Evolutionary conservation across 305 asterid species (phyloP).

Genomic region (Fraxinus ornus): DNA sequence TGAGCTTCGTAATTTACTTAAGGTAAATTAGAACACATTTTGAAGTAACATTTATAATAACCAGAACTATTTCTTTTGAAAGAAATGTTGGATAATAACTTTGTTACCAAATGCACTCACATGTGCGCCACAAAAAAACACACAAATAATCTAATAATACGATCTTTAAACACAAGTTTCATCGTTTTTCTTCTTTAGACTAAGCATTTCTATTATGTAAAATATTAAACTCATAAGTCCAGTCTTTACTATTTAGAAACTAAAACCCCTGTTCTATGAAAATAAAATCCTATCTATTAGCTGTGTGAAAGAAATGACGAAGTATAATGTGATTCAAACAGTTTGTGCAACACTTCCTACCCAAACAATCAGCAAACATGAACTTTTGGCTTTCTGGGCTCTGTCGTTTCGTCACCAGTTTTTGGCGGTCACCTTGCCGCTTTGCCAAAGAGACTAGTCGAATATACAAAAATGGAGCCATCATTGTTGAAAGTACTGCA

Average conservation of each 20-base stretch:
- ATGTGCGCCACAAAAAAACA: too few species aligned
- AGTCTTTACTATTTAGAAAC: neutral
- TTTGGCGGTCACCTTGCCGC: slow-evolving; percentile 71
- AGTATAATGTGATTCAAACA: neutral
- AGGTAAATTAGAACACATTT: too few species aligned
- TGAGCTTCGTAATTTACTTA: too few species aligned
- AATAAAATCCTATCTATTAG: neutral
- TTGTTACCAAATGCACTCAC: too few species aligned
- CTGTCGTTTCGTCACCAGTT: slow-evolving; percentile 32
- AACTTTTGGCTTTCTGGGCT: slow-evolving; percentile 58
- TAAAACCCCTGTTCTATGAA: neutral
- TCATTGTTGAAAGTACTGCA: slow-evolving; percentile 81
- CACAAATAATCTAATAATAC: too few species aligned
- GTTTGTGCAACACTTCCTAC: neutral
- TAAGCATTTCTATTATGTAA: neutral
- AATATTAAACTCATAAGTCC: neutral
- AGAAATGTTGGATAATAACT: too few species aligned
- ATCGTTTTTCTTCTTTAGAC: neutral
- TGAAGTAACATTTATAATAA: too few species aligned
- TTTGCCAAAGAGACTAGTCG: slow-evolving; percentile 47
- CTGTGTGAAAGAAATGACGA: neutral
- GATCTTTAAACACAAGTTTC: neutral
- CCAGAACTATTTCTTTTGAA: too few species aligned
- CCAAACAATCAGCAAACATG: neutral
- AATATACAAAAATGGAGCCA: slow-evolving; percentile 78